Percentiles rank a stretch among this genome's conserved stretches.
Evolutionary conservation across 805 yeast species (phyloP).

Genomic region (Lipomyces yamanashiensis): DNA sequence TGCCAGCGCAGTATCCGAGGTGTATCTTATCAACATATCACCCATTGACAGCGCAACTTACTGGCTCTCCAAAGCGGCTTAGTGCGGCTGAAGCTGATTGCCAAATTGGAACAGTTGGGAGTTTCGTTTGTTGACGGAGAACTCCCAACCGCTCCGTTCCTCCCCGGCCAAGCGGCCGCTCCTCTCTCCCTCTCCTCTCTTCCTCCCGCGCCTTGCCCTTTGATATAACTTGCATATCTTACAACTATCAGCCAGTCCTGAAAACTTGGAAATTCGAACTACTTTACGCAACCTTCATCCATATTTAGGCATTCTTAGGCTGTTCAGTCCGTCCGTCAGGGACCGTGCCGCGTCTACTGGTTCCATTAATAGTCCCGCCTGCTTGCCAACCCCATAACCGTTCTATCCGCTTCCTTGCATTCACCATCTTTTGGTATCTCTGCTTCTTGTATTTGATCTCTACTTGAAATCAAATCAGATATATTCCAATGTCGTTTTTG

Average conservation of each 20-base stretch:
- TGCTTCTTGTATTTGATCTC: neutral
- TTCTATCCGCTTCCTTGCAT: neutral
- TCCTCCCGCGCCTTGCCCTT: neutral
- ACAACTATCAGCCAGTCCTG: no score
- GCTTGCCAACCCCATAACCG: neutral
- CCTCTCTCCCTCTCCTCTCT: slow-evolving; percentile 1
- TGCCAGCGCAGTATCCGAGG: slow-evolving; percentile 4
- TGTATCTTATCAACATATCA: neutral
- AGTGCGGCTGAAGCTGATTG: slow-evolving; percentile 7
- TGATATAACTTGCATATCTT: neutral
- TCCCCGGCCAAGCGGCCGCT: neutral
- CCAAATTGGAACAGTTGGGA: slow-evolving; percentile 18
- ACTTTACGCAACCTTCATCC: neutral
- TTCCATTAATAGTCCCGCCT: neutral
- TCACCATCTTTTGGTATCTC: neutral
- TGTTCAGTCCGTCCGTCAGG: neutral
- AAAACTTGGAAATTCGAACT: no score
- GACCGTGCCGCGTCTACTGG: neutral
- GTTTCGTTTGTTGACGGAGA: slow-evolving; percentile 16
- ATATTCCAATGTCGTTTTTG: slow-evolving; percentile 10
- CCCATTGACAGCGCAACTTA: neutral
- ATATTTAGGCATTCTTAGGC: neutral
- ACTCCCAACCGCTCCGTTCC: slow-evolving; percentile 19
- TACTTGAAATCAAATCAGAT: neutral
- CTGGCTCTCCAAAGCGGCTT: slow-evolving; percentile 1